phyloP scores from a whole-genome alignment of 192 early-diverging fungal genomes.

The Gaertneriomyces semiglobifer region DNA sequence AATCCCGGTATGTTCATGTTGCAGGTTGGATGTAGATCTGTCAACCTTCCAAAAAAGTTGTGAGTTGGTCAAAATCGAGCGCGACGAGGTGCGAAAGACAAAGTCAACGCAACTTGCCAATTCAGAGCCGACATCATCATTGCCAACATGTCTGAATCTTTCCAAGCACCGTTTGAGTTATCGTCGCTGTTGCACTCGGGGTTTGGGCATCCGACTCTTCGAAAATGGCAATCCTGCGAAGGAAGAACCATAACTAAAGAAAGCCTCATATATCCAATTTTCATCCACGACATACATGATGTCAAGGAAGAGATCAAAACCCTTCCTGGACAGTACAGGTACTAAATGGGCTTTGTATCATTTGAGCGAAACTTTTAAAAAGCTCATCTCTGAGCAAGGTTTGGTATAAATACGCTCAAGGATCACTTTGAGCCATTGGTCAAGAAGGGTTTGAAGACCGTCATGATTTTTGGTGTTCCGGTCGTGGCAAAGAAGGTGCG shows the following conservation, averaged over 20 bases:
- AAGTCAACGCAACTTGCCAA: too few species aligned
- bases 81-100: too few species aligned
- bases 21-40: too few species aligned
- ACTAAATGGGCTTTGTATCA: constrained; percentile 6
- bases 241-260: constrained; percentile 50
- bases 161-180: constrained; percentile 25
- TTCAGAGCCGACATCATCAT: too few species aligned
- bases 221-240: constrained; percentile 68
- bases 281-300: constrained; percentile 80
- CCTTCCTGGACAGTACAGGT: constrained; percentile 85
- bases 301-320: constrained; percentile 71
- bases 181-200: constrained; percentile 78
- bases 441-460: constrained; percentile 77
- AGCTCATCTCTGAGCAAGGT: constrained; percentile 20
- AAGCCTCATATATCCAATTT: constrained; percentile 90
- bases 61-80: too few species aligned
- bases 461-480: constrained; percentile 94
- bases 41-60: too few species aligned
- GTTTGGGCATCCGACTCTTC: constrained; percentile 74
- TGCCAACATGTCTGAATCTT: background rate
- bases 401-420: constrained; percentile 75
- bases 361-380: background rate
- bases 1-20: too few species aligned
- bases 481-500: constrained; percentile 53
- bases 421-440: constrained; percentile 77